Conservation (phyloP, 2,329 filamentous ascomycete species). For the Bipolaris gigantea region DNA sequence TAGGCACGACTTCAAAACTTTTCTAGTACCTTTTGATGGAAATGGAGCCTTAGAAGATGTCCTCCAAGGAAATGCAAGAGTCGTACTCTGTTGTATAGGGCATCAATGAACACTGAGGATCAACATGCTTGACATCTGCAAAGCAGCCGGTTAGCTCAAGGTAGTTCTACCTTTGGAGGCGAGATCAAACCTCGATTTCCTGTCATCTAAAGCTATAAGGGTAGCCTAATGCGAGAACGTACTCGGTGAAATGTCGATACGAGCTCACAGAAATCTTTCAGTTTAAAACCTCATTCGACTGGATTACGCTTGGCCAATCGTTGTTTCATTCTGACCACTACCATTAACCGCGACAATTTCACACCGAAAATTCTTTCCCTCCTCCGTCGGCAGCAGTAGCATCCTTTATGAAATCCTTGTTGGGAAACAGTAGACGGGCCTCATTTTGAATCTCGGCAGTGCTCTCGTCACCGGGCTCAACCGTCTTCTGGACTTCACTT, state of each 20-base stretch:
- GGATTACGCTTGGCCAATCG: no score
- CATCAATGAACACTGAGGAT: conserved; percentile 10
- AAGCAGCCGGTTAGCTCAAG: conserved; percentile 21
- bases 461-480: no score
- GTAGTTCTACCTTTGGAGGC: conserved; percentile 13
- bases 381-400: no score
- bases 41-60: conserved; percentile 14
- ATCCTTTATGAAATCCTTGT: no score
- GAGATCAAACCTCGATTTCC: conserved; percentile 17
- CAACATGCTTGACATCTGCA: conserved; percentile 27
- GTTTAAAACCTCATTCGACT: no score
- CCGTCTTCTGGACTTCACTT: no score
- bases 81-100: neutral
- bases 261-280: conserved; percentile 9
- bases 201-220: conserved; percentile 17
- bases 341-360: no score
- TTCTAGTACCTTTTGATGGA: conserved; percentile 8
- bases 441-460: no score
- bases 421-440: no score
- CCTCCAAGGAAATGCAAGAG: conserved; percentile 17
- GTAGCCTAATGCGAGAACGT: conserved; percentile 5
- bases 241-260: conserved; percentile 17
- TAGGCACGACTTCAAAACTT: neutral
- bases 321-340: no score
- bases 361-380: no score